Conservation (phyloP, 139 green algal species). For the Mychonastes homosphaera region DNA sequence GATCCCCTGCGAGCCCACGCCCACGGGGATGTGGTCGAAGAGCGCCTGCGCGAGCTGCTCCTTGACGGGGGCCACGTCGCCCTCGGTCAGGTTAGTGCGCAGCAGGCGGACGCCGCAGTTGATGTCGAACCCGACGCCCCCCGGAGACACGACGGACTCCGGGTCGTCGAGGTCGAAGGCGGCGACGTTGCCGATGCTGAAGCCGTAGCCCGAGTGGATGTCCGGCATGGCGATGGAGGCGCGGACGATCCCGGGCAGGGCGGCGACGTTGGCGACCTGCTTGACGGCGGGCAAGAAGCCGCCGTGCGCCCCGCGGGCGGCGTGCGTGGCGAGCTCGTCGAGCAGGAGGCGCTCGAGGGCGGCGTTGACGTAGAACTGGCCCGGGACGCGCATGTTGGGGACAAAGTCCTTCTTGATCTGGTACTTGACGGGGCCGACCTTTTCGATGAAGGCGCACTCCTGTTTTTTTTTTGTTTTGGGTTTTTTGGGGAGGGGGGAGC, state of each 20-base stretch:
- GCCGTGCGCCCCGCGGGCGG: conserved; percentile 28
- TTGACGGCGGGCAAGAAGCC: conserved; percentile 83
- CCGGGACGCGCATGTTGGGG: conserved; percentile 68
- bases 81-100: conserved; percentile 73
- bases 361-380: conserved; percentile 76
- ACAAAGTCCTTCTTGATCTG: conserved; percentile 57
- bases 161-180: conserved; percentile 80
- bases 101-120: conserved; percentile 67
- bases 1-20: conserved; percentile 76
- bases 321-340: conserved; percentile 58
- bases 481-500: no score
- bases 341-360: conserved; percentile 56
- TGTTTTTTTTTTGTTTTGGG: no score
- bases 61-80: conserved; percentile 54
- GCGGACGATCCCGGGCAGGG: conserved; percentile 73
- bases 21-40: conserved; percentile 90
- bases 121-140: conserved; percentile 74
- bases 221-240: conserved; percentile 76
- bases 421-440: conserved; percentile 31
- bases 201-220: conserved; percentile 84
- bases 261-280: conserved; percentile 83
- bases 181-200: conserved; percentile 88
- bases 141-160: conserved; percentile 71
- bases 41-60: conserved; percentile 73
- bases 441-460: conserved; percentile 22